phyloP scores from a whole-genome alignment of 1,139 yeast species.

The Komagataea norvegica region DNA sequence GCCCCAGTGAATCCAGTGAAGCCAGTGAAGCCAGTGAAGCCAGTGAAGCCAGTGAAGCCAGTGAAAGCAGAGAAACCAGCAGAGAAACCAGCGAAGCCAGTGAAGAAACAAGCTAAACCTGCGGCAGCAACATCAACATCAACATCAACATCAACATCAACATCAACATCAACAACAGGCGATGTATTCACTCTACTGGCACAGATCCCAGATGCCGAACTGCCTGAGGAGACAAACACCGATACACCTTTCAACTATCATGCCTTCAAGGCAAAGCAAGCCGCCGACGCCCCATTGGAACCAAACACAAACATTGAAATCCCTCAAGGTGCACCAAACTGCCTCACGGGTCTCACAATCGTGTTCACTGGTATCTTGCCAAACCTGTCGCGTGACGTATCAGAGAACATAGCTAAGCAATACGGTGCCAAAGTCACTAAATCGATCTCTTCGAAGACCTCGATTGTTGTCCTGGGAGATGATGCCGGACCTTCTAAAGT shows the following conservation, averaged over 20 bases:
- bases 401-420: conserved; percentile 70
- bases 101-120: neutral
- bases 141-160: neutral
- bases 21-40: neutral
- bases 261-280: conserved; percentile 44
- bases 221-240: conserved; percentile 50
- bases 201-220: conserved; percentile 62
- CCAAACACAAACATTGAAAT: conserved; percentile 33
- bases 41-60: neutral
- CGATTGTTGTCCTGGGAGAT: conserved; percentile 85
- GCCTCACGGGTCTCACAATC: conserved; percentile 80
- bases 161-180: neutral
- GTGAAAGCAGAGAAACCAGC: neutral
- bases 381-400: conserved; percentile 66
- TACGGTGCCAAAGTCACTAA: conserved; percentile 95
- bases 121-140: neutral
- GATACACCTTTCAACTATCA: conserved; percentile 46
- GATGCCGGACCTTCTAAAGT: conserved; percentile 98
- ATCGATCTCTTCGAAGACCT: conserved; percentile 80
- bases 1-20: neutral
- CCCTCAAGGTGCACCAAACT: conserved; percentile 78
- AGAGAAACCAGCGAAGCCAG: neutral
- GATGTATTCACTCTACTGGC: conserved; percentile 48
- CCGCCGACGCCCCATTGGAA: conserved; percentile 27
- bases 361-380: conserved; percentile 93